Evolutionary conservation across 1,284 basidiomycete genomes (phyloP), one percentile per base, ranked within the genome.

Genomic region (Taiwanofungus camphoratus): DNA sequence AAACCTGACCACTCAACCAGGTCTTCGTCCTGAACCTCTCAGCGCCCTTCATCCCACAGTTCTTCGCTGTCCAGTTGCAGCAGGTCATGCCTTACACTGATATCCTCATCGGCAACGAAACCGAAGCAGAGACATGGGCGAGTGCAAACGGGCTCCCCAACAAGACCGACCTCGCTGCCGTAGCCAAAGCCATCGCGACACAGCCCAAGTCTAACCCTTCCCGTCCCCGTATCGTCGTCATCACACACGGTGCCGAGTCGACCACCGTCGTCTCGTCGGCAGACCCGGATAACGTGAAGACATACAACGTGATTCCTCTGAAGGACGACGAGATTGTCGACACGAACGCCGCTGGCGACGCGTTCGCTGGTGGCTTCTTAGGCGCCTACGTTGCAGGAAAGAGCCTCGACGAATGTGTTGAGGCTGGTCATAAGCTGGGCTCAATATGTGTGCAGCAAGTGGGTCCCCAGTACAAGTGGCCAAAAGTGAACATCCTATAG

Each of bases 331-430:
- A 86, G 63, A 95, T 99, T 56, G 84, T 97, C 46, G 96, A 99
- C 67, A 99, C 96, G 45, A 99, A 99, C 68, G 96, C 92, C 41
- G 96, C 96, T n/a, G 96, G 96, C 41, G 96, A 99, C 65, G 93
- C 92, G 40, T 99, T 99, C 57, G 92, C 93, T n/a, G 96, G 96
- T 50, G 96, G 92, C 37, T 94, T 98, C 73, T 64, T 98, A 39
- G 96, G 90, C 39, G 94, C 87, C 1, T 75, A 83, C 41, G 82
- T 92, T 39, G 65, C 78, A 32, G 93, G 92, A 19, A 97, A 92
- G 76, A 68, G 60, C 35, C 61, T 94, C 38, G 84, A 89, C 32
- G 82, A 92, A 63, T 79, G 78, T 44, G 76, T 99, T 50, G 78
- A 88, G 64, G 80, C 80, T 33, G 96, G 95, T 2, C 95, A 99